These are phyloP conservation scores for Taphrina communis DNA, from an alignment of 1,139 yeast genomes.

Conservation along the genomic window DNA sequence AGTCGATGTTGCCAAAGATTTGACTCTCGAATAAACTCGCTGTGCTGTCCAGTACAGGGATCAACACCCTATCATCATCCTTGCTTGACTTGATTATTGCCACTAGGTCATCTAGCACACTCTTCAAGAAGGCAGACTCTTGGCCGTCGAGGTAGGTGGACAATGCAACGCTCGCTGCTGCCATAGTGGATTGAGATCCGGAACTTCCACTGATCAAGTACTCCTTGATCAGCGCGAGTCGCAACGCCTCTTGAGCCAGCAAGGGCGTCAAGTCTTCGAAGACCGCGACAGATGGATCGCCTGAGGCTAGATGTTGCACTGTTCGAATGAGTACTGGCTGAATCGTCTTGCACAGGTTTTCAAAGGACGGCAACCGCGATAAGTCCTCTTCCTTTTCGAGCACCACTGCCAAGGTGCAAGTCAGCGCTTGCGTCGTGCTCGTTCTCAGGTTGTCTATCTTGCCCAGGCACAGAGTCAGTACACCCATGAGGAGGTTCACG, in stretches of 20 bases:
- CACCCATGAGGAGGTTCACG: neutral
- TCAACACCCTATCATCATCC: slow-evolving; percentile 23
- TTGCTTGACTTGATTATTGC: neutral
- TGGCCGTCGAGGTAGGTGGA: slow-evolving; percentile 5
- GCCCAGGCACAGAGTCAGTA: slow-evolving; percentile 38
- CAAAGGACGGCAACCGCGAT: neutral
- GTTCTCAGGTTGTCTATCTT: slow-evolving; percentile 39
- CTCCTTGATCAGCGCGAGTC: slow-evolving; percentile 10
- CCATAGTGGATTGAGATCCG: slow-evolving; percentile 22
- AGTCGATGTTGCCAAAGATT: slow-evolving; percentile 1
- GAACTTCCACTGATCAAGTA: slow-evolving; percentile 22
- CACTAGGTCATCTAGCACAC: neutral
- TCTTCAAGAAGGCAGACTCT: neutral
- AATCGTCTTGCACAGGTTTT: neutral
- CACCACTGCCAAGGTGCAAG: neutral
- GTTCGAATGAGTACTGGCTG: neutral
- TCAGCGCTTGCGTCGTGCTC: neutral
- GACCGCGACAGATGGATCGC: slow-evolving; percentile 1
- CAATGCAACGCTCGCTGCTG: slow-evolving; percentile 5
- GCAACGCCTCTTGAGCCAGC: neutral
- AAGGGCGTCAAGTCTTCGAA: slow-evolving; percentile 11
- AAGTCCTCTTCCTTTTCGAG: neutral
- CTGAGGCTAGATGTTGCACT: neutral
- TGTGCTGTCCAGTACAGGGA: slow-evolving; percentile 25
- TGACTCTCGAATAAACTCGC: slow-evolving; percentile 13